A percentile compares a stretch with the other conserved stretches of the same genome.
These are phyloP conservation scores for Uronychia setigera DNA, from an alignment of 73 alveolate genomes.

Conservation along the genomic window DNA sequence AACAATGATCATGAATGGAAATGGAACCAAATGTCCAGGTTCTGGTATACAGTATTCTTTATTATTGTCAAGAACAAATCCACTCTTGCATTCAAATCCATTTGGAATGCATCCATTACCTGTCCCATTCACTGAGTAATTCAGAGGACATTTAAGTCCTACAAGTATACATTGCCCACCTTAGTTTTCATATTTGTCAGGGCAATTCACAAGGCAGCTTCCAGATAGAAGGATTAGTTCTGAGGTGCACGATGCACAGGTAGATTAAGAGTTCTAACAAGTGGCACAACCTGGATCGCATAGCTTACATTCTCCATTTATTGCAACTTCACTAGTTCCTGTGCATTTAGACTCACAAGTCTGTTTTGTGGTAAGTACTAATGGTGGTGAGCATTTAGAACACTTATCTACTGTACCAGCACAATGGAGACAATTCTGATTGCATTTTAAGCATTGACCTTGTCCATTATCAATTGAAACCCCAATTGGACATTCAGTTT, in stretches of 20 bases:
- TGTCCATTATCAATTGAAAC: not conserved
- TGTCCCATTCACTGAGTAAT: conserved; percentile 24
- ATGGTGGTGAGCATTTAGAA: conserved; percentile 14
- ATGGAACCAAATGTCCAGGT: conserved; percentile 50
- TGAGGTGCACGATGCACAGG: conserved; percentile 20
- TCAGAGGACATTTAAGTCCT: conserved; percentile 35
- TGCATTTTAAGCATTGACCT: conserved; percentile 11
- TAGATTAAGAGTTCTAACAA: conserved; percentile 19
- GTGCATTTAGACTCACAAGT: conserved; percentile 12
- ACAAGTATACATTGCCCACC: conserved; percentile 35
- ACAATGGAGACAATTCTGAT: conserved; percentile 18
- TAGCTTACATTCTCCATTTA: conserved; percentile 16
- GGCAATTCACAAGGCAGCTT: conserved; percentile 45
- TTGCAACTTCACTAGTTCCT: conserved; percentile 7
- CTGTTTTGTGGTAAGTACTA: conserved; percentile 26
- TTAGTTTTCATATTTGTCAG: conserved; percentile 18
- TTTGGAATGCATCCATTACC: conserved; percentile 56
- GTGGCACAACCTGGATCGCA: conserved; percentile 40
- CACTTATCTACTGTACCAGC: conserved; percentile 32
- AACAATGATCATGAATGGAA: conserved; percentile 40
- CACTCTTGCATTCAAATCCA: conserved; percentile 40
- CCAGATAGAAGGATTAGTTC: conserved; percentile 13
- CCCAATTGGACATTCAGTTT: conserved; percentile 8
- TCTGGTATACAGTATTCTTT: conserved; percentile 42
- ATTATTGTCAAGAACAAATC: conserved; percentile 8